These are phyloP conservation scores for Penicillium sclerotiorum DNA, from an alignment of 2,329 filamentous ascomycete species.

Conservation along the genomic window DNA sequence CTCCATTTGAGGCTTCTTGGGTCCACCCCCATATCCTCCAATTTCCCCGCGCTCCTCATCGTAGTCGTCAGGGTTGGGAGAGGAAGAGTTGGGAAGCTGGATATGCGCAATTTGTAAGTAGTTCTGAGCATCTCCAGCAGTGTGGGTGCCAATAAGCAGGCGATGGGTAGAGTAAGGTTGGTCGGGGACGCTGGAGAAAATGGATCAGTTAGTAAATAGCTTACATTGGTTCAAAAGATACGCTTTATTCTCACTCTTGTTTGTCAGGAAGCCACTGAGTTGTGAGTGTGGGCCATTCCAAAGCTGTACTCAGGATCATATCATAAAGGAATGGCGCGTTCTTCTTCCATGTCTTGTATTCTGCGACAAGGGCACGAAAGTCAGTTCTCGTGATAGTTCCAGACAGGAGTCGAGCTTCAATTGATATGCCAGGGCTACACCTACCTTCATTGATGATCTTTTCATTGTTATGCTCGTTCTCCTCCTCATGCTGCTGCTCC, in stretches of 20 bases:
- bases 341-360: slow-evolving; percentile 99
- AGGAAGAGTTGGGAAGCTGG: slow-evolving; percentile 79
- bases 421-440: too few relatives aligned
- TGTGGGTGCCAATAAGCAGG: slow-evolving; percentile 91
- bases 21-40: slow-evolving; percentile 79
- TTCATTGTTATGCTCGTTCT: slow-evolving; percentile 76
- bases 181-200: slow-evolving; percentile 63
- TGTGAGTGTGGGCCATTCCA: slow-evolving; percentile 96
- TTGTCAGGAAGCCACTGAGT: slow-evolving; percentile 98
- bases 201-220: neutral
- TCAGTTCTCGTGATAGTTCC: too few relatives aligned
- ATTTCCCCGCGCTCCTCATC: slow-evolving; percentile 92
- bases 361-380: slow-evolving; percentile 48
- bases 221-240: slow-evolving; percentile 21
- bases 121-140: slow-evolving; percentile 80
- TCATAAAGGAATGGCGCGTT: slow-evolving; percentile 98
- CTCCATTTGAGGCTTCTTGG: slow-evolving; percentile 67
- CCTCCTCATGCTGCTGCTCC: slow-evolving; percentile 35
- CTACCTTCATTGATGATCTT: slow-evolving; percentile 94
- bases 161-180: slow-evolving; percentile 88
- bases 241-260: slow-evolving; percentile 60
- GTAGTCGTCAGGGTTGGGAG: slow-evolving; percentile 76
- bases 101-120: slow-evolving; percentile 94
- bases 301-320: slow-evolving; percentile 90
- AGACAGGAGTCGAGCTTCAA: too few relatives aligned